A percentile compares a stretch with the other conserved stretches of the same genome.
These are phyloP conservation scores for Myriosclerotinia curreyana DNA, from an alignment of 2,329 filamentous ascomycete species.

Conservation along the genomic window DNA sequence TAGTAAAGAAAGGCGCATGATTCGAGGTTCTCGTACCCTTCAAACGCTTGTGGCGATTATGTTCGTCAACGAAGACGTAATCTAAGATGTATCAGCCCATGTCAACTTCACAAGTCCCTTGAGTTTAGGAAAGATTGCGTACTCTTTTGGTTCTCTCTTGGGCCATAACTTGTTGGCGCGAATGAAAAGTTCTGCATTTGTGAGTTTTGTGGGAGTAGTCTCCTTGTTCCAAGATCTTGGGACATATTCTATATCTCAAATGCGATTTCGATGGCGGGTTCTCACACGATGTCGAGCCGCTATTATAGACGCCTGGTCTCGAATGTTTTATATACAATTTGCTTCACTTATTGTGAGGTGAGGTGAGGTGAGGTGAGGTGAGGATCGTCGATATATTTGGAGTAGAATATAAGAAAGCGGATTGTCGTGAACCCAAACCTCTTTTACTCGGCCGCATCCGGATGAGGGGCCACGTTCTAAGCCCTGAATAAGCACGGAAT, in stretches of 20 bases:
- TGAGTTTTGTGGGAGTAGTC: constrained; percentile 62
- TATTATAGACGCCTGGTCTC: not conserved
- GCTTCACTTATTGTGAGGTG: too few species aligned
- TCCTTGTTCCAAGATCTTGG: constrained; percentile 59
- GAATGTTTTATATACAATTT: not conserved
- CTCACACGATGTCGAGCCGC: not conserved
- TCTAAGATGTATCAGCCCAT: constrained; percentile 54
- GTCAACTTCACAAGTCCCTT: constrained; percentile 8
- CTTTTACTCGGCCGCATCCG: not conserved
- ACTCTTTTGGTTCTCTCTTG: constrained; percentile 82
- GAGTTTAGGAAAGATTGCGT: constrained; percentile 42
- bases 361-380: too few species aligned
- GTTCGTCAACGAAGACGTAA: constrained; percentile 98
- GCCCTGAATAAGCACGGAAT: constrained; percentile 8
- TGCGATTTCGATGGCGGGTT: not conserved
- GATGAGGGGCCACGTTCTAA: constrained; percentile 16
- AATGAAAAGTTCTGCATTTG: constrained; percentile 76
- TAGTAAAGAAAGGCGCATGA: constrained; percentile 23
- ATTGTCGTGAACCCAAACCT: constrained; percentile 13
- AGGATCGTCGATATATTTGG: not conserved
- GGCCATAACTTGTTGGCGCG: constrained; percentile 61
- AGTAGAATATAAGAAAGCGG: constrained; percentile 10
- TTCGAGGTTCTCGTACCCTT: constrained; percentile 63
- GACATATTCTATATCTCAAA: constrained; percentile 49
- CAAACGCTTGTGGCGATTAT: constrained; percentile 93